These are phyloP conservation scores for Hamamelis virginiana DNA, from an alignment of 164 flowering plant genomes.

Conservation along the genomic window DNA sequence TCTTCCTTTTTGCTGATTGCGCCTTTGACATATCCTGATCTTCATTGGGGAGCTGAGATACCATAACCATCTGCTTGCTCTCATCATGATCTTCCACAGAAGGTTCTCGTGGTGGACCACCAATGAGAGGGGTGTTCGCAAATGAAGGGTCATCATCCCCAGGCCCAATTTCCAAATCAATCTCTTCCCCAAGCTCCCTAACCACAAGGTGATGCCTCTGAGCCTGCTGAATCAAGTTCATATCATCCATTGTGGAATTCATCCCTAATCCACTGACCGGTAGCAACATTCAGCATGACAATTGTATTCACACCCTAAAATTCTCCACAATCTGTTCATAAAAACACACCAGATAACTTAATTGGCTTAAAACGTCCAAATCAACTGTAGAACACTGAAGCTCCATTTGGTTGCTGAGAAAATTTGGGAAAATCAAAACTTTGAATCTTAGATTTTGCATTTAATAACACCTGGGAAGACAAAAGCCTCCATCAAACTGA, in stretches of 20 bases:
- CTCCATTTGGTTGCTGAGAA: background rate
- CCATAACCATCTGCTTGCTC: slow-evolving; percentile 63
- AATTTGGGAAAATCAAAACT: background rate
- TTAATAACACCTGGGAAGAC: background rate
- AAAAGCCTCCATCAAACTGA: background rate
- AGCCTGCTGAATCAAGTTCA: slow-evolving; percentile 85
- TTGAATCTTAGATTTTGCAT: background rate
- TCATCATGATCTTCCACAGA: slow-evolving; percentile 72
- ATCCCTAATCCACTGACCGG: slow-evolving; percentile 57
- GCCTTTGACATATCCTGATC: slow-evolving; percentile 66
- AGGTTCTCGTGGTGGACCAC: slow-evolving; percentile 60
- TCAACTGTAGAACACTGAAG: background rate
- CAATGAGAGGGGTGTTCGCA: slow-evolving; percentile 56
- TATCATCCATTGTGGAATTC: slow-evolving; percentile 89
- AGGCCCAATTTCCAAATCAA: slow-evolving; percentile 92
- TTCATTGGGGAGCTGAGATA: slow-evolving; percentile 54
- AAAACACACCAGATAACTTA: background rate
- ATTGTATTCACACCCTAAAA: slow-evolving; percentile 11
- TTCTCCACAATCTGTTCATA: slow-evolving; percentile 2
- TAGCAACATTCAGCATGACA: slow-evolving; percentile 81
- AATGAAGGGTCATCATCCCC: slow-evolving; percentile 93
- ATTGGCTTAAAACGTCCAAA: background rate
- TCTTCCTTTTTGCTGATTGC: slow-evolving; percentile 75
- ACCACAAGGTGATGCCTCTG: slow-evolving; percentile 90
- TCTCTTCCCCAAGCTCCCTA: slow-evolving; percentile 85